Percentiles rank a stretch among this genome's conserved stretches.
Conservation (phyloP, 2,329 filamentous ascomycete species). For the Neonectria hederae region DNA sequence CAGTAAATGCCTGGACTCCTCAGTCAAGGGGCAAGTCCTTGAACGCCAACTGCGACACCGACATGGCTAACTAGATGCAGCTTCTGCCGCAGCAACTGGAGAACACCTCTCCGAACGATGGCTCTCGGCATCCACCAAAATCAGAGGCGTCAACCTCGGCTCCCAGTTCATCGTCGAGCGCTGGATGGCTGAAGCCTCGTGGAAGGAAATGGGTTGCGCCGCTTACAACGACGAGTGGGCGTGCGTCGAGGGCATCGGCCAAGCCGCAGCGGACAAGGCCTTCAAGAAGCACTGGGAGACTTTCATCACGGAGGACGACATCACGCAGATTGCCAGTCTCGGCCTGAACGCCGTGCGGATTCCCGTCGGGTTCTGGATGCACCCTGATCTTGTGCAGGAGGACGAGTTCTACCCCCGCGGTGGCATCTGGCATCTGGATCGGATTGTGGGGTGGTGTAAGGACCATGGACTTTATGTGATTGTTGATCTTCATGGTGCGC, state of each 20-base stretch:
- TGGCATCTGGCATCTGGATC: constrained; percentile 40
- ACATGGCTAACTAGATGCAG: no score
- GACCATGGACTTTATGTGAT: constrained; percentile 37
- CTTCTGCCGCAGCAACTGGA: no score
- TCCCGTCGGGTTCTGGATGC: constrained; percentile 42
- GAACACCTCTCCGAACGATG: no score
- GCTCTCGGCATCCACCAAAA: constrained; percentile 26
- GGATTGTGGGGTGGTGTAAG: constrained; percentile 40
- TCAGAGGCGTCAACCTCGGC: constrained; percentile 41
- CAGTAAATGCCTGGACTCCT: no score
- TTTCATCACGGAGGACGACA: constrained; percentile 37
- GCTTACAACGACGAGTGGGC: constrained; percentile 41
- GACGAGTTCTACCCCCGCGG: constrained; percentile 38
- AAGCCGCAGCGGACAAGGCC: constrained; percentile 33
- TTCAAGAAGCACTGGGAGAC: constrained; percentile 41
- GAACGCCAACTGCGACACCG: no score
- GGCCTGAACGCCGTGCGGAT: constrained; percentile 41
- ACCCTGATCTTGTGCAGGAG: constrained; percentile 31
- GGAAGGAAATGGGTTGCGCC: constrained; percentile 39
- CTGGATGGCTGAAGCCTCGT: constrained; percentile 39
- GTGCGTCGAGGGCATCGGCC: constrained; percentile 38
- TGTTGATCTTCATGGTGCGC: constrained; percentile 39
- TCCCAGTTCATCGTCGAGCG: constrained; percentile 43
- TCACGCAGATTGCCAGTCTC: constrained; percentile 37
- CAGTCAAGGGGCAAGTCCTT: no score